These are phyloP conservation scores for Dendrocalamus sinicus DNA, from an alignment of 176 grass and related monocot genomes.

Conservation along the genomic window DNA sequence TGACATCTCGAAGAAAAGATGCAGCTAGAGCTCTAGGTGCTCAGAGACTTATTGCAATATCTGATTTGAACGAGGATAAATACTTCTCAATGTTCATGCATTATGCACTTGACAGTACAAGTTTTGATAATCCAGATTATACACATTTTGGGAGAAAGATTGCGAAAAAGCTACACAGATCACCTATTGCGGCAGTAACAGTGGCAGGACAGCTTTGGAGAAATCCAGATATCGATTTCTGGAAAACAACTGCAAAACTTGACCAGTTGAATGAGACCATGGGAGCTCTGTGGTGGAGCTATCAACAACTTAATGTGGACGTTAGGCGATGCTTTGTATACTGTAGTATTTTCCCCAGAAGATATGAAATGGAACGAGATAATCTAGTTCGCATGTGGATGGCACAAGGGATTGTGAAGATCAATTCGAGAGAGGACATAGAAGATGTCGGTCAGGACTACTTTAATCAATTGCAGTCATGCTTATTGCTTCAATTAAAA, in stretches of 20 bases:
- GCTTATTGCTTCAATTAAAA: slow-evolving; percentile 42
- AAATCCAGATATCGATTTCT: background rate
- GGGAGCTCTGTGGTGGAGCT: slow-evolving; percentile 37
- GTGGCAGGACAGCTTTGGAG: background rate
- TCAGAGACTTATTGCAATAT: background rate
- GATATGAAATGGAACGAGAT: background rate
- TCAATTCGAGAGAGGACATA: background rate
- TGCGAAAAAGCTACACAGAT: no score
- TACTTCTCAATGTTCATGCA: background rate
- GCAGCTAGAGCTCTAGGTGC: background rate
- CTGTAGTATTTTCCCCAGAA: slow-evolving; percentile 33
- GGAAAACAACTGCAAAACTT: background rate
- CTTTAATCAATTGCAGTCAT: slow-evolving; percentile 39
- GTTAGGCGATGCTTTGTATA: slow-evolving; percentile 45
- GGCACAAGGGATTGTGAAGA: slow-evolving; percentile 37
- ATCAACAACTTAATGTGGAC: slow-evolving; percentile 25
- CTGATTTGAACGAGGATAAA: background rate
- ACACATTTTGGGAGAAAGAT: background rate
- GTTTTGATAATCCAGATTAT: no score
- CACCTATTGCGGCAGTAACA: background rate
- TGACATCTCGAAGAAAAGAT: background rate
- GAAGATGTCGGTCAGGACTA: slow-evolving; percentile 30
- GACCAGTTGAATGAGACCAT: slow-evolving; percentile 24
- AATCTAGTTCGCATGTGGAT: slow-evolving; percentile 33
- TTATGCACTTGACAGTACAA: background rate